Percentiles rank a stretch among this genome's conserved stretches.
phyloP scores from a whole-genome alignment of 1,284 basidiomycete genomes.

The Sparassis latifolia region DNA sequence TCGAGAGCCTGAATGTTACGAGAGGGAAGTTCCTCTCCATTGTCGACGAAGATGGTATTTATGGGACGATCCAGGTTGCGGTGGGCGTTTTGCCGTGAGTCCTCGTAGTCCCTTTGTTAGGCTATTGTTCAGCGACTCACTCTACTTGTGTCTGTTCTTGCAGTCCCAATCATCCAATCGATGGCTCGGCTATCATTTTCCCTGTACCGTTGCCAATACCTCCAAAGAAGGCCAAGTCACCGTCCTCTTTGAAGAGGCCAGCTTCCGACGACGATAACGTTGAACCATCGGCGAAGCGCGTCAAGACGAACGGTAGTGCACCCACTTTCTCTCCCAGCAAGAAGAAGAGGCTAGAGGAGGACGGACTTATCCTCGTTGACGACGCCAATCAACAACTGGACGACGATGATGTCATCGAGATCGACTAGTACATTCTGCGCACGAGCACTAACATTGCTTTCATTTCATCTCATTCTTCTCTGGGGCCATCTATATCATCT shows the following conservation, averaged over 20 bases:
- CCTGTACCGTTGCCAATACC: constrained; percentile 57
- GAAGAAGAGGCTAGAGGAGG: constrained; percentile 57
- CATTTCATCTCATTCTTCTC: too few relatives aligned
- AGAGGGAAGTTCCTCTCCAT: constrained; percentile 82
- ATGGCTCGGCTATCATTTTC: constrained; percentile 48
- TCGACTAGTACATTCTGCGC: constrained; percentile 14
- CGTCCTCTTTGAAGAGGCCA: constrained; percentile 44
- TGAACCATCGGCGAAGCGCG: constrained; percentile 50
- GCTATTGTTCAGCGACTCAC: background rate
- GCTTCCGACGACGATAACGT: constrained; percentile 48
- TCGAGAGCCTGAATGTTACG: constrained; percentile 67
- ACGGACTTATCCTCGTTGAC: constrained; percentile 64
- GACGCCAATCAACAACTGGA: constrained; percentile 46
- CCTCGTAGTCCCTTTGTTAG: constrained; percentile 10
- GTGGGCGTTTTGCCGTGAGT: constrained; percentile 70
- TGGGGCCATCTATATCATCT: too few relatives aligned
- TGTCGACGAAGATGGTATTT: constrained; percentile 82
- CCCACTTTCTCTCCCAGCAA: constrained; percentile 49
- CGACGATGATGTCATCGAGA: constrained; percentile 43
- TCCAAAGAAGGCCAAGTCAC: constrained; percentile 39
- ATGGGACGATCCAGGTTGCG: constrained; percentile 67
- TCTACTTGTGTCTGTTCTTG: background rate
- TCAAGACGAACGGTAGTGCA: constrained; percentile 23
- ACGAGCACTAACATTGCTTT: too few relatives aligned
- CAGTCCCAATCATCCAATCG: constrained; percentile 46